Evolutionary conservation across 1,284 basidiomycete genomes (phyloP).

Genomic region (Ganoderma leucocontextum): DNA sequence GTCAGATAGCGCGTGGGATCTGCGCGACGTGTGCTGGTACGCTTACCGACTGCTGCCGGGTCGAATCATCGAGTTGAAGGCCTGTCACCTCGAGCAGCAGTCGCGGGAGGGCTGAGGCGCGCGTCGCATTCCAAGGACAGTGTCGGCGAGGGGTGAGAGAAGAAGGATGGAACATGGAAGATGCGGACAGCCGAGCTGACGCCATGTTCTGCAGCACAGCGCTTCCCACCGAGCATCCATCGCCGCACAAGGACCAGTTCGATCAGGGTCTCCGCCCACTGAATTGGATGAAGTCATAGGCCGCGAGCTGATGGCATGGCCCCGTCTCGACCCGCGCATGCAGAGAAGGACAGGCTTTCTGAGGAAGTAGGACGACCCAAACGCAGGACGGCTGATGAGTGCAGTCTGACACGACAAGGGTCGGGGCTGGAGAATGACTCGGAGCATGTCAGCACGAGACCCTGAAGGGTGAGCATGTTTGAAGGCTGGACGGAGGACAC

Average conservation of each 20-base stretch:
- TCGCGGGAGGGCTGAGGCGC: background rate
- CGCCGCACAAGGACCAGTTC: constrained; percentile 3
- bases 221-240: background rate
- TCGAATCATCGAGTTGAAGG: background rate
- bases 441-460: constrained; percentile 13
- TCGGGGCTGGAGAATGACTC: background rate
- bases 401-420: constrained; percentile 8
- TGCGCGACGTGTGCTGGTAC: constrained; percentile 16
- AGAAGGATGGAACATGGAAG: constrained; percentile 3
- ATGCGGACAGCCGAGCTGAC: constrained; percentile 1
- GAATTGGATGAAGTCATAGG: constrained; percentile 10
- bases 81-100: background rate
- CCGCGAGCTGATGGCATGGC: background rate
- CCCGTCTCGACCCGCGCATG: background rate
- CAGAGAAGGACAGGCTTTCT: background rate
- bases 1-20: constrained; percentile 22
- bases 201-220: background rate
- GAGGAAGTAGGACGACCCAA: constrained; percentile 1
- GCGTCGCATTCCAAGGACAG: background rate
- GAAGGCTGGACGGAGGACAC: constrained; percentile 16
- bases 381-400: constrained; percentile 4
- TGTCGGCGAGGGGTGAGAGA: background rate
- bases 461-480: constrained; percentile 1
- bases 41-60: constrained; percentile 14
- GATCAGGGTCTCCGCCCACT: constrained; percentile 1